These are phyloP conservation scores for Coemansia sp. DNA, from an alignment of 192 early-diverging fungal species.

Conservation along the genomic window DNA sequence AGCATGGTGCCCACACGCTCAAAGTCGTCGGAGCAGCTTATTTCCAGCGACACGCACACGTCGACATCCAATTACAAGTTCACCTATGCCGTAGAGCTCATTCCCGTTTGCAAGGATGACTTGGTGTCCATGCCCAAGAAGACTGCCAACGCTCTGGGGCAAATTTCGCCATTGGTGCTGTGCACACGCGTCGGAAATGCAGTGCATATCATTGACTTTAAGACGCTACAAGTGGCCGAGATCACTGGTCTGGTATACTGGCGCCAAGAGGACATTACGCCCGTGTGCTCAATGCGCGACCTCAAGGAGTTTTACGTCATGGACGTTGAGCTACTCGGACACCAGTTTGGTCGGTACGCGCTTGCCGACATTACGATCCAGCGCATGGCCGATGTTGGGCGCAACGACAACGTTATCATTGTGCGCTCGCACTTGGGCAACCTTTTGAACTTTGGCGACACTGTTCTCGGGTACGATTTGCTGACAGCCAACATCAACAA, in stretches of 20 bases:
- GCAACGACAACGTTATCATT: conserved; percentile 84
- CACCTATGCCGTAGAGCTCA: conserved; percentile 93
- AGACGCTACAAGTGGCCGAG: conserved; percentile 76
- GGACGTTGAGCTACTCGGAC: conserved; percentile 85
- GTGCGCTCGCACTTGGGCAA: conserved; percentile 91
- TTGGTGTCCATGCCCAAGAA: conserved; percentile 84
- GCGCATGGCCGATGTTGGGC: conserved; percentile 73
- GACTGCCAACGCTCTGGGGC: conserved; percentile 79
- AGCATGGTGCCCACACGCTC: conserved; percentile 84
- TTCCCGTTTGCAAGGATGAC: conserved; percentile 97
- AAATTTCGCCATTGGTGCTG: conserved; percentile 82
- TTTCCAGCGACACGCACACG: conserved; percentile 93
- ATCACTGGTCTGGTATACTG: conserved; percentile 78
- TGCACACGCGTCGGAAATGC: conserved; percentile 87
- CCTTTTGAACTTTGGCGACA: conserved; percentile 90
- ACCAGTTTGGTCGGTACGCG: conserved; percentile 71
- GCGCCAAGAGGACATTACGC: conserved; percentile 72
- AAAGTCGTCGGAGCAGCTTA: conserved; percentile 93
- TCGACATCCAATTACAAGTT: conserved; percentile 95
- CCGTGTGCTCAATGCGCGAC: conserved; percentile 77
- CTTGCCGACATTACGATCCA: conserved; percentile 90
- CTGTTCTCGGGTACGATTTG: conserved; percentile 89
- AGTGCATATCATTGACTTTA: conserved; percentile 84
- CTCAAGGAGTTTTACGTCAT: conserved; percentile 94
- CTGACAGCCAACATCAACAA: conserved; percentile 90